These are phyloP conservation scores for Hemileia vastatrix DNA, from an alignment of 1,284 basidiomycete genomes.

Conservation along the genomic window DNA sequence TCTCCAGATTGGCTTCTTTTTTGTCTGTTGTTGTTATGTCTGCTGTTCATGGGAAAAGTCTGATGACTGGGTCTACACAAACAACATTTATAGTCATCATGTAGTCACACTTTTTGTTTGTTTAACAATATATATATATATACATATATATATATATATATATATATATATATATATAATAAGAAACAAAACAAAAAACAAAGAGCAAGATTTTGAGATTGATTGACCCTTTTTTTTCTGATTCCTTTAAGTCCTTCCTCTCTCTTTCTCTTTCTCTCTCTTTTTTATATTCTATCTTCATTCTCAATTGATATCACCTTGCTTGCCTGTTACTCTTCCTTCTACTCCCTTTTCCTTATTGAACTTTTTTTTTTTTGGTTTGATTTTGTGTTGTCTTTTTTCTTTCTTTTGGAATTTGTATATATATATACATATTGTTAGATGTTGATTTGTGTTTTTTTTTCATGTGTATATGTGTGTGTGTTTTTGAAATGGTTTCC, in stretches of 20 bases:
- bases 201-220: too few species aligned
- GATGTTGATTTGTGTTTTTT: conserved; percentile 18
- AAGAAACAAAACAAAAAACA: too few species aligned
- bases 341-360: neutral
- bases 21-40: too few species aligned
- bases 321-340: neutral
- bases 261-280: neutral
- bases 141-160: too few species aligned
- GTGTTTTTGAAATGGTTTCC: neutral
- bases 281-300: neutral
- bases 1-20: too few species aligned
- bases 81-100: too few species aligned
- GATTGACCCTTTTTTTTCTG: neutral
- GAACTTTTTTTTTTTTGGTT: neutral
- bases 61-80: too few species aligned
- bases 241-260: neutral
- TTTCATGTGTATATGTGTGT: conserved; percentile 16
- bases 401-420: neutral
- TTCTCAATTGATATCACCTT: conserved; percentile 8
- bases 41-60: too few species aligned
- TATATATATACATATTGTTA: conserved; percentile 23
- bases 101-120: too few species aligned
- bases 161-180: too few species aligned
- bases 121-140: too few species aligned
- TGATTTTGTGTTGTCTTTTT: neutral